phyloP scores from a whole-genome alignment of 2,329 filamentous ascomycete genomes.

The Penicillium sp. region DNA sequence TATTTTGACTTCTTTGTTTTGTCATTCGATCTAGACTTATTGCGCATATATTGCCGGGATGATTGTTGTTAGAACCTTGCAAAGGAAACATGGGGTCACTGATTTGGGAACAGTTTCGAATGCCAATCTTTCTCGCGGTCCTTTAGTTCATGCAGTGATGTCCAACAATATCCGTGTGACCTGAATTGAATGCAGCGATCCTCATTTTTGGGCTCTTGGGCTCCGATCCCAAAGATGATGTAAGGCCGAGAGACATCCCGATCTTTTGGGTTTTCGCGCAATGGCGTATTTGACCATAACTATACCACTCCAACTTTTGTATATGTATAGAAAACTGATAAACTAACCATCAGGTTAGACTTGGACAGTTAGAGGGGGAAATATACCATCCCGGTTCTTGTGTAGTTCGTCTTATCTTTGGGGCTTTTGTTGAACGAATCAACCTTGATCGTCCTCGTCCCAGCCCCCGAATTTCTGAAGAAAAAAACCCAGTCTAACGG shows the following conservation, averaged over 20 bases:
- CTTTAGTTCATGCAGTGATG: slow-evolving; percentile 34
- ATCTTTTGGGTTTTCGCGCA: slow-evolving; percentile 2
- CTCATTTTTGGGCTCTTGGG: slow-evolving; percentile 21
- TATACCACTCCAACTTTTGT: background rate
- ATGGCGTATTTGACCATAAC: background rate
- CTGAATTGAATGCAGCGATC: slow-evolving; percentile 10
- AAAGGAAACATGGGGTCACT: slow-evolving; percentile 12
- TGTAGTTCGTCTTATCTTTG: slow-evolving; percentile 18
- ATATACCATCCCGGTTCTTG: slow-evolving; percentile 14
- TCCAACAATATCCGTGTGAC: slow-evolving; percentile 32
- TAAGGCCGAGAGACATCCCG: slow-evolving; percentile 15
- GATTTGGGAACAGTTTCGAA: slow-evolving; percentile 11
- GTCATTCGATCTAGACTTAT: background rate
- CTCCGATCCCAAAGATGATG: slow-evolving; percentile 16
- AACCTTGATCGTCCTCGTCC: slow-evolving; percentile 15
- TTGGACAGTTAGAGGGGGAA: background rate
- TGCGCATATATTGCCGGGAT: slow-evolving; percentile 16
- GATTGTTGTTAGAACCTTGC: slow-evolving; percentile 14
- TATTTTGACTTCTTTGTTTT: background rate
- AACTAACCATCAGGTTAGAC: slow-evolving; percentile 5
- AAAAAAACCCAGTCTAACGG: background rate
- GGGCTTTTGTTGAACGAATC: slow-evolving; percentile 12
- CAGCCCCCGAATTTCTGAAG: slow-evolving; percentile 23
- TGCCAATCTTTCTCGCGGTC: slow-evolving; percentile 18
- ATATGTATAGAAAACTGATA: background rate